These are phyloP conservation scores for Daldinia caldariorum DNA, from an alignment of 495 filamentous ascomycete species.

Conservation along the genomic window DNA sequence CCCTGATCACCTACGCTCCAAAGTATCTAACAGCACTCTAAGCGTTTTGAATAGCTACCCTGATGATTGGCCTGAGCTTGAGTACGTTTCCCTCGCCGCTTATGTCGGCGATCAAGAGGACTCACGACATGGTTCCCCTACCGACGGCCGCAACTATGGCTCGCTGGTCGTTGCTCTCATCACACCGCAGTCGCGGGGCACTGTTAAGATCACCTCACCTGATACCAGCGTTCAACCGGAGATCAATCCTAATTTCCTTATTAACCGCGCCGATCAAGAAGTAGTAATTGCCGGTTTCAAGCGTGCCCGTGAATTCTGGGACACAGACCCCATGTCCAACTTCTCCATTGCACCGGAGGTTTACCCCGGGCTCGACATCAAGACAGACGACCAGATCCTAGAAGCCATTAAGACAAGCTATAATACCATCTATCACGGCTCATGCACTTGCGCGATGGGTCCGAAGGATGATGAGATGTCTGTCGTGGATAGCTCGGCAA, in stretches of 20 bases:
- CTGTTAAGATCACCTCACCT: conserved; percentile 60
- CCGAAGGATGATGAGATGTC: conserved; percentile 52
- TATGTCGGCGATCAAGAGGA: background rate
- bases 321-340: conserved; percentile 25
- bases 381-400: conserved; percentile 54
- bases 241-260: conserved; percentile 66
- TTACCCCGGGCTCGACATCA: conserved; percentile 54
- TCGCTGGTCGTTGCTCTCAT: conserved; percentile 47
- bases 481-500: conserved; percentile 61
- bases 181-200: conserved; percentile 64
- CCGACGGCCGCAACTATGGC: background rate
- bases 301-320: conserved; percentile 57
- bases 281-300: conserved; percentile 64
- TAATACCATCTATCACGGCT: conserved; percentile 61
- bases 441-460: conserved; percentile 68
- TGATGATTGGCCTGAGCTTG: background rate
- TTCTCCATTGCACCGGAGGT: conserved; percentile 48
- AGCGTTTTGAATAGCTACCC: background rate
- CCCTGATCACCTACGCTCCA: conserved; percentile 47
- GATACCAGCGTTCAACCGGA: conserved; percentile 58
- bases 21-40: background rate
- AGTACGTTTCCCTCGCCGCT: background rate
- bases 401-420: conserved; percentile 51
- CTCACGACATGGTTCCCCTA: background rate
- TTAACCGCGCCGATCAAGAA: conserved; percentile 62